Percentiles rank a stretch among this genome's conserved stretches.
Evolutionary conservation across 805 yeast genomes (phyloP).

Genomic region (Teunomyces gatunensis): DNA sequence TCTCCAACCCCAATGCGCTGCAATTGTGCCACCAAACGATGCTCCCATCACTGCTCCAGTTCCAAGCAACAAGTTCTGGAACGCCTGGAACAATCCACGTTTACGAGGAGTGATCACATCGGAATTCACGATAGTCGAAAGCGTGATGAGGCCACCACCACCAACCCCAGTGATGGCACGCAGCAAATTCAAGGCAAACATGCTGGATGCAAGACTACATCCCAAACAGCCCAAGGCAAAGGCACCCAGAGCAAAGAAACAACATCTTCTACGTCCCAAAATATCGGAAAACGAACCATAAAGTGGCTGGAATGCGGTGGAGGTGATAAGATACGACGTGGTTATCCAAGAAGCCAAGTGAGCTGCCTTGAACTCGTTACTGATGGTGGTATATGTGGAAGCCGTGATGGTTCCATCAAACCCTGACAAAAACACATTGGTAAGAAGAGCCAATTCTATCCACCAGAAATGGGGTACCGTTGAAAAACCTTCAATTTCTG

Average conservation of each 20-base stretch:
- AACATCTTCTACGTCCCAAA: constrained; percentile 34
- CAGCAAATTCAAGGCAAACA: constrained; percentile 27
- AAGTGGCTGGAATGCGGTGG: constrained; percentile 42
- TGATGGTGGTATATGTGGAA: constrained; percentile 46
- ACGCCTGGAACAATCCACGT: constrained; percentile 40
- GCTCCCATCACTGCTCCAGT: constrained; percentile 66
- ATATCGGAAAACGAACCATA: constrained; percentile 41
- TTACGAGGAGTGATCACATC: constrained; percentile 36
- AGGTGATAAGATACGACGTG: constrained; percentile 38
- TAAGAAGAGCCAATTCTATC: constrained; percentile 30
- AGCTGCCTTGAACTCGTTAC: constrained; percentile 37
- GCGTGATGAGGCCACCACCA: constrained; percentile 40
- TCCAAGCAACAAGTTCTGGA: constrained; percentile 36
- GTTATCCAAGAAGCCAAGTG: constrained; percentile 42
- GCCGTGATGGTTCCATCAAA: constrained; percentile 51
- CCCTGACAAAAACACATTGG: constrained; percentile 44
- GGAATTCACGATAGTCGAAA: constrained; percentile 37
- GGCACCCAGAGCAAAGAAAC: constrained; percentile 30
- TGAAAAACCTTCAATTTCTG: constrained; percentile 8
- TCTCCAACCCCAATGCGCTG: constrained; percentile 63
- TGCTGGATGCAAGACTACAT: constrained; percentile 28
- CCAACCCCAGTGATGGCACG: constrained; percentile 41
- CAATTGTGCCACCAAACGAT: constrained; percentile 55
- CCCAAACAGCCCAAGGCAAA: constrained; percentile 38
- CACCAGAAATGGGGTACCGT: constrained; percentile 21